Conservation (phyloP, 208 protist genomes). For the Crithidia acanthocephali region DNA sequence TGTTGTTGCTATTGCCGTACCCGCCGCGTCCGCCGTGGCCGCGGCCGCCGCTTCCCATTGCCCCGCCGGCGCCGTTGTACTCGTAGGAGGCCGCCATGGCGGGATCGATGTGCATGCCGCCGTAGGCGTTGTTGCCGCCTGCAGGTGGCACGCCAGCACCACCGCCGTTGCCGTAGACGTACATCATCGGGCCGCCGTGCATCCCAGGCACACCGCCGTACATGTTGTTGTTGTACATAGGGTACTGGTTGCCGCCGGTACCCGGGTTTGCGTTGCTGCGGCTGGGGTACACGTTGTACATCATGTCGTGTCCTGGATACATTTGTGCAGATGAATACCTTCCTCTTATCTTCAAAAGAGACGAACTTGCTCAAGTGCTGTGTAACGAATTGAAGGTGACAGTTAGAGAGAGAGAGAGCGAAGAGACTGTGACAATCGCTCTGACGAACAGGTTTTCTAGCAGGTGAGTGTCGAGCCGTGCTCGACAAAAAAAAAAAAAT, state of each 20-base stretch:
- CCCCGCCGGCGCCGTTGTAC: slow-evolving; percentile 1
- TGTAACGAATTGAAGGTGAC: neutral
- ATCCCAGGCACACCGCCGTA: slow-evolving; percentile 3
- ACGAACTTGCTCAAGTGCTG: no score
- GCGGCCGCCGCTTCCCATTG: neutral
- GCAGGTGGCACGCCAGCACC: neutral
- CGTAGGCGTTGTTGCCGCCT: neutral
- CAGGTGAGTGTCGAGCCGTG: no score
- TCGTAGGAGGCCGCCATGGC: slow-evolving; percentile 19
- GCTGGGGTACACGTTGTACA: slow-evolving; percentile 25
- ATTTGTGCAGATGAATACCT: slow-evolving; percentile 7
- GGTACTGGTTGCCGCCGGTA: slow-evolving; percentile 3
- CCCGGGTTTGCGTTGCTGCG: slow-evolving; percentile 1
- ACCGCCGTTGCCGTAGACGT: slow-evolving; percentile 9
- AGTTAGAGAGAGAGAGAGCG: no score
- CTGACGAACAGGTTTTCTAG: no score
- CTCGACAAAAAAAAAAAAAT: no score
- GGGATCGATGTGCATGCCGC: slow-evolving; percentile 22
- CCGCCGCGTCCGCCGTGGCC: slow-evolving; percentile 7
- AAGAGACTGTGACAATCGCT: no score
- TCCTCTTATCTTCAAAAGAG: no score
- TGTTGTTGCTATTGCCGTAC: neutral
- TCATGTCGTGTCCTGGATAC: slow-evolving; percentile 19
- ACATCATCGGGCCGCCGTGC: slow-evolving; percentile 12
- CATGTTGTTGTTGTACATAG: slow-evolving; percentile 16